Base-by-base conservation (phyloP, 1,139 yeast genomes). In the Pichia sp. region DNA sequence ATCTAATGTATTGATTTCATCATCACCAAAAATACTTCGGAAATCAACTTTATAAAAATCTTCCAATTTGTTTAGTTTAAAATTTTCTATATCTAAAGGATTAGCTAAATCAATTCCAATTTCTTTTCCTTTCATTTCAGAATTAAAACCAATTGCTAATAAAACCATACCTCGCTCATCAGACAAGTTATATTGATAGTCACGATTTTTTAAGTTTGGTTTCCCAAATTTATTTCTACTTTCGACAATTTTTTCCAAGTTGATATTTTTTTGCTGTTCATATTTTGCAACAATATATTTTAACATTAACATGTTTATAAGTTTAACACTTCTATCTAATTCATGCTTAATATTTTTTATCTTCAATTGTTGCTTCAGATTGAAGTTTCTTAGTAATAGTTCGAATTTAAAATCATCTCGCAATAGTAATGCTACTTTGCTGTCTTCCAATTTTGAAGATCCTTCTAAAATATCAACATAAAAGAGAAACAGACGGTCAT, bases 61-160 rank as follows among this genome's bases (percentile, higher is more conserved):
- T 15, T 62, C 63, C 1, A 56, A 46, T 0, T 47, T 48, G 1
- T 46, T 47, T 31, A 59, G 53, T 3, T 56, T 40, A 11, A 69
- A 63, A 3, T 66, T 54, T 15, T 57, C 55, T 2, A 67, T 60
- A 50, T 80, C 86, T 4, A 47, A 39, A 0, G 70, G 61, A 48
- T 77, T 78, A 0, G 87, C 81, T 24, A 82, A 60, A 54, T 82
- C 93, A 0, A 80, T 56, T 0, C 91, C 91, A 3, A 80, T 57
- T 13, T 42, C 46, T 5, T 8, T n/a, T 0, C 69, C 67, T 0
- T 47, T 43, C 4, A 24, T 6, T 0, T 13, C 9, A 14, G 14
- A 24, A 5, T 48, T 50, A 31, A 61, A 51, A 27, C 65, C 65
- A 0, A 80, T 61, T 0, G 65, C 74, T 21, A 80, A 54, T 19